phyloP scores from a whole-genome alignment of 371 early-diverging fungal genomes.

The Zychaea mexicana region DNA sequence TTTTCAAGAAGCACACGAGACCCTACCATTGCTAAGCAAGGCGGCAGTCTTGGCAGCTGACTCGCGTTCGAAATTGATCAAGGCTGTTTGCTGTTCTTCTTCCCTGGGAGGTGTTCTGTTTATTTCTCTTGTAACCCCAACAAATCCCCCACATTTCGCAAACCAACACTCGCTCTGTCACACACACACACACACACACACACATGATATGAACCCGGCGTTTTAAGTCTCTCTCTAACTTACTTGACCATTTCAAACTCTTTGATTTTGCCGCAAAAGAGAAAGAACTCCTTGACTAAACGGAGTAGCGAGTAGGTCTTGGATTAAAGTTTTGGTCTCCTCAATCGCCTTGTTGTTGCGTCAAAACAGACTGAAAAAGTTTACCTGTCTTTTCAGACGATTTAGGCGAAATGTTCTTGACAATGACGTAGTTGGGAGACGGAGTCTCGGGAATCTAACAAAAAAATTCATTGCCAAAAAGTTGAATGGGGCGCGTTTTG shows the following conservation, averaged over 20 bases:
- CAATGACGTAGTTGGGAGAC: conserved; percentile 55
- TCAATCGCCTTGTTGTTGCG: no score
- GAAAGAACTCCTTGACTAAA: conserved; percentile 67
- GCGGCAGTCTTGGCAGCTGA: conserved; percentile 72
- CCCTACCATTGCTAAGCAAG: conserved; percentile 63
- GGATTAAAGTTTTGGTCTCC: no score
- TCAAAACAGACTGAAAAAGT: no score
- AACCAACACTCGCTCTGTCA: no score
- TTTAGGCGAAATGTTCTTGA: conserved; percentile 57
- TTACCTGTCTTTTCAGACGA: conserved; percentile 59
- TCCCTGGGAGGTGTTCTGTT: conserved; percentile 24
- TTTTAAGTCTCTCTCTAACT: conserved; percentile 15
- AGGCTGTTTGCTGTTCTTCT: conserved; percentile 53
- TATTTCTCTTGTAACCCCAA: conserved; percentile 19
- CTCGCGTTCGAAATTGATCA: conserved; percentile 64
- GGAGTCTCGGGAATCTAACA: conserved; percentile 56
- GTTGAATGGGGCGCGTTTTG: not conserved
- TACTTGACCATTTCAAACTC: conserved; percentile 66
- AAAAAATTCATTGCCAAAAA: not conserved
- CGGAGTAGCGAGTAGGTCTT: no score
- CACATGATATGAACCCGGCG: not conserved
- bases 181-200: no score
- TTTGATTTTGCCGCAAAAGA: conserved; percentile 70
- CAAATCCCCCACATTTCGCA: conserved; percentile 1
- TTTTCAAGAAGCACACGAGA: no score